Evolutionary conservation across 2,329 filamentous ascomycete genomes (phyloP).

Genomic region (Xylariaceae sp.): DNA sequence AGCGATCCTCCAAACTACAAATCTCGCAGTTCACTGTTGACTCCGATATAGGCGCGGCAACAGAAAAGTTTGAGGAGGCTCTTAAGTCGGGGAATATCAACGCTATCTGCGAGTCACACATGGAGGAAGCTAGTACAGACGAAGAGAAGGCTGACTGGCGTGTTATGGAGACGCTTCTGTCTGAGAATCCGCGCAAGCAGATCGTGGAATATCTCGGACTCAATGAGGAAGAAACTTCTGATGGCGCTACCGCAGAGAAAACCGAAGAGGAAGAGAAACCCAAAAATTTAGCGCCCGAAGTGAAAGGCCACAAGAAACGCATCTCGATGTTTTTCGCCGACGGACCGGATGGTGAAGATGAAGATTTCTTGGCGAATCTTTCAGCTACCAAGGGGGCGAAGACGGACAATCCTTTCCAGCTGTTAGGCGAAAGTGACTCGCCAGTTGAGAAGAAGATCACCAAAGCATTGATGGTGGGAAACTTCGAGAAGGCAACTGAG

Average conservation of each 20-base stretch:
- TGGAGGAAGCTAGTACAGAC: slow-evolving; percentile 70
- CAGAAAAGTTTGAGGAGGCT: slow-evolving; percentile 81
- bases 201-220: slow-evolving; percentile 92
- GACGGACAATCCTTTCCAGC: slow-evolving; percentile 89
- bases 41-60: slow-evolving; percentile 75
- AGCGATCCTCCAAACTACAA: slow-evolving; percentile 68
- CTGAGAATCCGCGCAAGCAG: slow-evolving; percentile 78
- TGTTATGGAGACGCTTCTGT: slow-evolving; percentile 83
- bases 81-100: slow-evolving; percentile 73
- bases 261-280: slow-evolving; percentile 39
- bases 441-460: slow-evolving; percentile 83
- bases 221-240: slow-evolving; percentile 52
- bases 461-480: slow-evolving; percentile 79
- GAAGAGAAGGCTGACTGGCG: slow-evolving; percentile 96
- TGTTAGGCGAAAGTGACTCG: slow-evolving; percentile 80
- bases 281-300: slow-evolving; percentile 41
- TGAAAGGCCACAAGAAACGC: slow-evolving; percentile 49
- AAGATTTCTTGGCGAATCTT: slow-evolving; percentile 82
- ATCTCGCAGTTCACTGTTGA: slow-evolving; percentile 90
- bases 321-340: slow-evolving; percentile 79
- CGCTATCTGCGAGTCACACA: slow-evolving; percentile 75
- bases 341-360: slow-evolving; percentile 61
- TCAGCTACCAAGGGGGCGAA: slow-evolving; percentile 86
- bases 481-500: slow-evolving; percentile 86
- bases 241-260: slow-evolving; percentile 42